Evolutionary conservation across 805 yeast genomes (phyloP).

Genomic region (Citeromyces matritensis): DNA sequence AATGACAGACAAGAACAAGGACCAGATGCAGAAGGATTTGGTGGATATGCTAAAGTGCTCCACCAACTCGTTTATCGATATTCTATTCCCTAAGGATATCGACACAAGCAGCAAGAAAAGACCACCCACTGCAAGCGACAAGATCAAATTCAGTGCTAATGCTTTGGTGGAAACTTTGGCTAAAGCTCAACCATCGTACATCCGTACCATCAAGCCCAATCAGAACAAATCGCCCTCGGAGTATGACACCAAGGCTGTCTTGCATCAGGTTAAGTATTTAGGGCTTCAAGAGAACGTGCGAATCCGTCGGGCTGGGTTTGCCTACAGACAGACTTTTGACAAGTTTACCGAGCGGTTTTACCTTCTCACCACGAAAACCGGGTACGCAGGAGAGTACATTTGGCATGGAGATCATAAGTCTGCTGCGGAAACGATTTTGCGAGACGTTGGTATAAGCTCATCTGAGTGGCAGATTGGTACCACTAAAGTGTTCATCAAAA

Average conservation of each 20-base stretch:
- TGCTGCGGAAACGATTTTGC: constrained; percentile 34
- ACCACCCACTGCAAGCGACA: constrained; percentile 94
- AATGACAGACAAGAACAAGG: constrained; percentile 96
- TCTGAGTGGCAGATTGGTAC: constrained; percentile 86
- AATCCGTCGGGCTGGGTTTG: constrained; percentile 97
- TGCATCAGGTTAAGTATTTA: constrained; percentile 90
- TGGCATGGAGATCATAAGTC: constrained; percentile 40
- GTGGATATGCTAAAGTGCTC: constrained; percentile 68
- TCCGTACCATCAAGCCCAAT: constrained; percentile 95
- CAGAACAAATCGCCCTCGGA: constrained; percentile 85
- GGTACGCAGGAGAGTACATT: constrained; percentile 72
- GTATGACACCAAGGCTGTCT: constrained; percentile 75
- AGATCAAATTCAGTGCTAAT: constrained; percentile 85
- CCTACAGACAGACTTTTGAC: constrained; percentile 92
- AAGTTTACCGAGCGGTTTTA: constrained; percentile 93
- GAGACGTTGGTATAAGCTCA: constrained; percentile 50
- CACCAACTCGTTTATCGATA: constrained; percentile 41
- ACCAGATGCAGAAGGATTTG: constrained; percentile 79
- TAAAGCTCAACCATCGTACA: constrained; percentile 86
- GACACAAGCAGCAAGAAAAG: constrained; percentile 60
- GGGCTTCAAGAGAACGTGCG: constrained; percentile 96
- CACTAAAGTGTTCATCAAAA: constrained; percentile 84
- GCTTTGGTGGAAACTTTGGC: constrained; percentile 79
- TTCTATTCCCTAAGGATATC: constrained; percentile 49
- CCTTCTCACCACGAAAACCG: constrained; percentile 72